Conservation (phyloP, 805 yeast genomes). For the Lachancea fermentati region DNA sequence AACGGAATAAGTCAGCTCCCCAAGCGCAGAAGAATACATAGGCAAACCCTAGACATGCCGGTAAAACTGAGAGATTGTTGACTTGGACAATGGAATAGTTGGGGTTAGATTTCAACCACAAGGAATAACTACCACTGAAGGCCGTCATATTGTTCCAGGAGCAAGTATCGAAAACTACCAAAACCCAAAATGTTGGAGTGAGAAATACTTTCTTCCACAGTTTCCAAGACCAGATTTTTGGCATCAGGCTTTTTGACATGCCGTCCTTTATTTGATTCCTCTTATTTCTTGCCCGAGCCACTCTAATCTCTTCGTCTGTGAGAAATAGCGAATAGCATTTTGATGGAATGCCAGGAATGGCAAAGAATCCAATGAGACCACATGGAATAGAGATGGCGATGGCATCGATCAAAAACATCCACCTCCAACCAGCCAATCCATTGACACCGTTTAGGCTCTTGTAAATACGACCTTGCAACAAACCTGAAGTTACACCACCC, state of each 20-base stretch:
- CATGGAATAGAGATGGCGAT: slow-evolving; percentile 44
- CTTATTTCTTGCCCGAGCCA: slow-evolving; percentile 41
- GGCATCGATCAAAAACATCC: slow-evolving; percentile 65
- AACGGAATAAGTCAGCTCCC: slow-evolving; percentile 45
- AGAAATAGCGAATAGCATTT: slow-evolving; percentile 50
- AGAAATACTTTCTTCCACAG: slow-evolving; percentile 49
- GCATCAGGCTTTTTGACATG: slow-evolving; percentile 24
- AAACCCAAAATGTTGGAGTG: slow-evolving; percentile 51
- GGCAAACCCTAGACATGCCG: slow-evolving; percentile 55
- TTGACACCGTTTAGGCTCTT: slow-evolving; percentile 37
- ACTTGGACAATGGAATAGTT: slow-evolving; percentile 40
- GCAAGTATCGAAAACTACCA: slow-evolving; percentile 49
- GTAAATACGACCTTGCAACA: slow-evolving; percentile 42
- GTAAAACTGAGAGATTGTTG: slow-evolving; percentile 47
- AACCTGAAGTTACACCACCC: slow-evolving; percentile 51
- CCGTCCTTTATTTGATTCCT: slow-evolving; percentile 34
- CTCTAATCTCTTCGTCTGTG: slow-evolving; percentile 52
- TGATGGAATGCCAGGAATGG: slow-evolving; percentile 57
- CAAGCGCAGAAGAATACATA: slow-evolving; percentile 42
- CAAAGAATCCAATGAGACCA: slow-evolving; percentile 42
- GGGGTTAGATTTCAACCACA: slow-evolving; percentile 55
- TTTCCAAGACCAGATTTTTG: slow-evolving; percentile 34
- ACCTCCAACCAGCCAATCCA: slow-evolving; percentile 57
- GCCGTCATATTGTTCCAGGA: slow-evolving; percentile 61
- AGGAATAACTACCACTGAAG: slow-evolving; percentile 48